phyloP scores from a whole-genome alignment of 192 early-diverging fungal genomes.

The Chytriomyces hyalinus region DNA sequence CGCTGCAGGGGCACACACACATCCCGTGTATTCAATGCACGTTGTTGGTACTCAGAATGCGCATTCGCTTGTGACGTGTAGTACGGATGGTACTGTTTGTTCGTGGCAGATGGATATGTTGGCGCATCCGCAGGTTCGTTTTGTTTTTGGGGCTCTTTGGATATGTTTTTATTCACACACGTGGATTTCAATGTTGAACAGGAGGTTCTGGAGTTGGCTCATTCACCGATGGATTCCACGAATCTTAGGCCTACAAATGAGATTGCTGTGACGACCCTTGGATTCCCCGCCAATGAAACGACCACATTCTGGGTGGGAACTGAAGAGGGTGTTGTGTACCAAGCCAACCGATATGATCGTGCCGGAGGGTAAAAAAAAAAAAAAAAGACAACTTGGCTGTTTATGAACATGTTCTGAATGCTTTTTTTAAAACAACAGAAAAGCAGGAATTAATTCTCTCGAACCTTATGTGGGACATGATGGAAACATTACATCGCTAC shows the following conservation, averaged over 20 bases:
- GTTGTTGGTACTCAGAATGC: conserved; percentile 96
- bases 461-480: conserved; percentile 89
- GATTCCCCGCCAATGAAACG: conserved; percentile 92
- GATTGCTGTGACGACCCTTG: conserved; percentile 88
- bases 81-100: conserved; percentile 96
- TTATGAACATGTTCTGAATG: no score
- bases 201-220: conserved; percentile 81
- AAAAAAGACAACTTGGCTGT: no score
- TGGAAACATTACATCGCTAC: conserved; percentile 84
- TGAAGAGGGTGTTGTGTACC: conserved; percentile 92
- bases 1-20: conserved; percentile 85
- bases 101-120: conserved; percentile 98
- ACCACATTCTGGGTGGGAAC: conserved; percentile 94
- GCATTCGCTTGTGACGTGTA: conserved; percentile 88
- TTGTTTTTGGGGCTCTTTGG: background rate
- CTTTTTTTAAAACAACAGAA: conserved; percentile 69
- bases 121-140: conserved; percentile 82
- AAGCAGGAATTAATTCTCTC: conserved; percentile 90
- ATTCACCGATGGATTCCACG: conserved; percentile 71
- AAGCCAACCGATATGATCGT: conserved; percentile 93
- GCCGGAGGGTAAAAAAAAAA: conserved; percentile 75
- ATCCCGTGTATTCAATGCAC: conserved; percentile 89
- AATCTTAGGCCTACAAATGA: conserved; percentile 73
- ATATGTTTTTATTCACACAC: background rate
- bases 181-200: conserved; percentile 22